Percentiles rank a stretch among this genome's conserved stretches.
phyloP scores from a whole-genome alignment of 2,329 filamentous ascomycete species.

The Diaporthe humulicola region DNA sequence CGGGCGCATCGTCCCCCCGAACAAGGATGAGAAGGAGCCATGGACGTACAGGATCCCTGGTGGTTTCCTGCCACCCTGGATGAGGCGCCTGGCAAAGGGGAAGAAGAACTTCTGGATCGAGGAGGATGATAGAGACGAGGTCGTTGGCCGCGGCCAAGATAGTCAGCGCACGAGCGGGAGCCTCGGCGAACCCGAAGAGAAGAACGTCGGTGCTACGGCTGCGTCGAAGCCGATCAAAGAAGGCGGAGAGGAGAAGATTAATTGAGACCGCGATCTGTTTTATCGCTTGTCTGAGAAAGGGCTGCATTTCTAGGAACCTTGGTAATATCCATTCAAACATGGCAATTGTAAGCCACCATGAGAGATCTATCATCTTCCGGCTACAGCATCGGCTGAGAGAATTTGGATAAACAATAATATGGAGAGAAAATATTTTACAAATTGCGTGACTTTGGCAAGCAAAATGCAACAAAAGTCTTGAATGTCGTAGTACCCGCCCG shows the following conservation, averaged over 20 bases:
- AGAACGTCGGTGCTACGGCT: constrained; percentile 24
- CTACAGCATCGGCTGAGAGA: background rate
- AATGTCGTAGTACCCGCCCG: too few relatives aligned
- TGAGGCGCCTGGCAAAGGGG: constrained; percentile 72
- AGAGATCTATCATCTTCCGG: background rate
- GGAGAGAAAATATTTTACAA: background rate
- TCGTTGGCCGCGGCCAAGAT: constrained; percentile 22
- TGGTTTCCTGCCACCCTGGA: constrained; percentile 81
- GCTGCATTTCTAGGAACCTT: background rate
- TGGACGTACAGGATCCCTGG: constrained; percentile 86
- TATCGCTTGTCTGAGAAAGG: background rate
- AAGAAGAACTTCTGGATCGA: constrained; percentile 81
- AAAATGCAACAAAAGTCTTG: background rate
- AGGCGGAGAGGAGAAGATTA: constrained; percentile 4
- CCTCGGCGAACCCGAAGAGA: constrained; percentile 23
- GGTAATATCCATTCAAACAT: background rate
- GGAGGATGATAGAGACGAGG: constrained; percentile 48
- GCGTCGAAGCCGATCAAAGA: constrained; percentile 24
- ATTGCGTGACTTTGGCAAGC: background rate
- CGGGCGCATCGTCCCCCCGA: constrained; percentile 79
- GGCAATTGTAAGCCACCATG: background rate
- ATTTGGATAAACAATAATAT: background rate
- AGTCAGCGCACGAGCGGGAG: constrained; percentile 31
- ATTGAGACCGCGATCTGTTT: background rate
- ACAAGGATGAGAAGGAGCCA: constrained; percentile 81